Percentiles rank a stretch among this genome's conserved stretches.
phyloP scores from a whole-genome alignment of 192 early-diverging fungal species.

The Obelidium mucronatum region DNA sequence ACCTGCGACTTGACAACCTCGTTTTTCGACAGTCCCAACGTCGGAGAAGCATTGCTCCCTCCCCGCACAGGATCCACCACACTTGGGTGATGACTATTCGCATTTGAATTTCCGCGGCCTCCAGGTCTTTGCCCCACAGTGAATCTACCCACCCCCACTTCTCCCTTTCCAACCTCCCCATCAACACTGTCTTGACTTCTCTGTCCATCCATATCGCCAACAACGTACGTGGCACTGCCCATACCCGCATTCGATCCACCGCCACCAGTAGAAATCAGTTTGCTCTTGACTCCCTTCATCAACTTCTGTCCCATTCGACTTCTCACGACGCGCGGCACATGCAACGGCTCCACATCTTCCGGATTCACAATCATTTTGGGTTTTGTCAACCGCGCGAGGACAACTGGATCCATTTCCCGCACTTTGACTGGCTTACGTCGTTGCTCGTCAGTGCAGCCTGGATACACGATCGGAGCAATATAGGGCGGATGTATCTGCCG shows the following conservation, averaged over 20 bases:
- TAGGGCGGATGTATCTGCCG: background rate
- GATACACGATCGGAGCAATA: background rate
- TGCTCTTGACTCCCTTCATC: slow-evolving; percentile 5
- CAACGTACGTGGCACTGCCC: too few species aligned
- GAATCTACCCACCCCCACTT: too few species aligned
- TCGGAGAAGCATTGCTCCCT: too few species aligned
- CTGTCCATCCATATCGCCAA: too few species aligned
- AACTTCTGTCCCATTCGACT: background rate
- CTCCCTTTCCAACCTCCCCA: background rate
- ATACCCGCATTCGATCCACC: too few species aligned
- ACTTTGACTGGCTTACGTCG: background rate
- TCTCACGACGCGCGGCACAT: background rate
- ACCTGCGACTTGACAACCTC: background rate
- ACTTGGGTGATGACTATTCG: too few species aligned
- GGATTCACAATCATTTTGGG: background rate
- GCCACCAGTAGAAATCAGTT: too few species aligned
- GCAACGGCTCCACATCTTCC: background rate
- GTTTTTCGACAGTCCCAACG: background rate
- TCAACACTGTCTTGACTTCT: background rate
- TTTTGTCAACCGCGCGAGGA: slow-evolving; percentile 14
- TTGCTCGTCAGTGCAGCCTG: background rate
- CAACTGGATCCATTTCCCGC: slow-evolving; percentile 29
- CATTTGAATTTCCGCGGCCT: too few species aligned
- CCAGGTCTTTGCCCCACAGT: too few species aligned
- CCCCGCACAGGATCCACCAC: too few species aligned